Evolutionary conservation across 768 basidiomycete genomes (phyloP), one percentile per base, ranked within the genome.

Genomic region (Tulasnella sp.): DNA sequence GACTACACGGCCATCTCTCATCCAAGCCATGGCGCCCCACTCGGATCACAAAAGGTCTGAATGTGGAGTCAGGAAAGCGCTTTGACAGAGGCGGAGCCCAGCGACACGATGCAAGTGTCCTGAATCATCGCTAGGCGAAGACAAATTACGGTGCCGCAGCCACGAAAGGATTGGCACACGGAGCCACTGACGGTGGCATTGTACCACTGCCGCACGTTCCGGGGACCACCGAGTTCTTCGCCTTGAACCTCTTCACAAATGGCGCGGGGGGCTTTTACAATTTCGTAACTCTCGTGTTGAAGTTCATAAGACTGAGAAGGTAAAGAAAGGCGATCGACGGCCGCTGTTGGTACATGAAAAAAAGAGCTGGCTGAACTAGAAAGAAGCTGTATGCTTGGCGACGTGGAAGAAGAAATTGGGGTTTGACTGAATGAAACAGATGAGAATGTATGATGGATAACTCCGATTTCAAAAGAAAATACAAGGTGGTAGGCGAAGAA

Each of bases 381-480:
- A 28, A 77, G 76, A 60, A 60, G 76, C 28, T n/a, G n/a, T 41
- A n/a, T 8, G 44, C 9, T 12, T 12, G 42, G 76, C 76, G 24
- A 46, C 18, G 42, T 34, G 44, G 75, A 41, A 76, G 46, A 44
- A 48, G 24, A 18, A n/a, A 22, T 2, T 37, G 2, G 24, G n/a
- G 20, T 2, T 22, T n/a, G 3, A 16, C 2, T 6, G 74, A 75
- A n/a, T 31, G 74, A 20, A 3, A 37, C 74, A 37, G 9, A 16
- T 42, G 74, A n/a, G n/a, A 22, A 18, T 20, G 12, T 4, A 44
- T 18, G 74, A 40, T 14, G 34, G 41, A 69, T 16, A 75, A 11
- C 22, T 50, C 74, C 74, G 42, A 75, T 75, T 42, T 50, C 74
- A 75, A 75, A 75, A 75, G 42, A 73, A 72, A 72, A 75, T 9